These are phyloP conservation scores for Blastobotrys arbuscula DNA, from an alignment of 1,139 yeast genomes.

Conservation along the genomic window DNA sequence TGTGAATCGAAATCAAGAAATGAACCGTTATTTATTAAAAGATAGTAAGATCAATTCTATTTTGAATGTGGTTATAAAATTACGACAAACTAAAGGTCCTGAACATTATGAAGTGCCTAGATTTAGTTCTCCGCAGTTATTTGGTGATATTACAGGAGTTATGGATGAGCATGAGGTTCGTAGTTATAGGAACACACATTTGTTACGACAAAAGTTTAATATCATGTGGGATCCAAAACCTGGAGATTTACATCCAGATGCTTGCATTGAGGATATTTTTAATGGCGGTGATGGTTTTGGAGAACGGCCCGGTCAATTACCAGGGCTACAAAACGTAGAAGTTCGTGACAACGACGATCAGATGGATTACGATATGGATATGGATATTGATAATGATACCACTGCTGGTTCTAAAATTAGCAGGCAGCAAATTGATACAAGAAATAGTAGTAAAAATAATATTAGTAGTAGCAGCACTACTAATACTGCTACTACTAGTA, in stretches of 20 bases:
- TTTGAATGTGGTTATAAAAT: constrained; percentile 46
- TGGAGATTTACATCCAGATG: constrained; percentile 66
- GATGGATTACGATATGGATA: not conserved
- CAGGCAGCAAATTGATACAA: too few species aligned
- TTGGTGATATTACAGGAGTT: constrained; percentile 33
- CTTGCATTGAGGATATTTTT: constrained; percentile 69
- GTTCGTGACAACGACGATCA: not conserved
- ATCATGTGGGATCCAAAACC: constrained; percentile 77
- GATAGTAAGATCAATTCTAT: constrained; percentile 81
- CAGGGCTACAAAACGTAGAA: not conserved
- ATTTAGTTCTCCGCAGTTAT: constrained; percentile 30
- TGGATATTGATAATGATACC: not conserved
- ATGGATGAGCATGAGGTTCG: constrained; percentile 25
- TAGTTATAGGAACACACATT: not conserved
- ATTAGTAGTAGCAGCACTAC: too few species aligned
- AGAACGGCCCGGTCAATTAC: not conserved
- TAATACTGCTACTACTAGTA: not conserved
- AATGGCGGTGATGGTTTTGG: constrained; percentile 62
- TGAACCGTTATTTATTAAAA: constrained; percentile 61
- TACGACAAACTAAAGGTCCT: constrained; percentile 43
- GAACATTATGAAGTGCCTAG: constrained; percentile 33
- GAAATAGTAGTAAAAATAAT: too few species aligned
- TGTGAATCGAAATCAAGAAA: constrained; percentile 44
- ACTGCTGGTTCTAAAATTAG: too few species aligned
- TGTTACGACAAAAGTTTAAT: constrained; percentile 43